Percentiles rank a stretch among this genome's conserved stretches.
These are phyloP conservation scores for Pestalotiopsis sp. DNA, from an alignment of 2,329 filamentous ascomycete species.

Conservation along the genomic window DNA sequence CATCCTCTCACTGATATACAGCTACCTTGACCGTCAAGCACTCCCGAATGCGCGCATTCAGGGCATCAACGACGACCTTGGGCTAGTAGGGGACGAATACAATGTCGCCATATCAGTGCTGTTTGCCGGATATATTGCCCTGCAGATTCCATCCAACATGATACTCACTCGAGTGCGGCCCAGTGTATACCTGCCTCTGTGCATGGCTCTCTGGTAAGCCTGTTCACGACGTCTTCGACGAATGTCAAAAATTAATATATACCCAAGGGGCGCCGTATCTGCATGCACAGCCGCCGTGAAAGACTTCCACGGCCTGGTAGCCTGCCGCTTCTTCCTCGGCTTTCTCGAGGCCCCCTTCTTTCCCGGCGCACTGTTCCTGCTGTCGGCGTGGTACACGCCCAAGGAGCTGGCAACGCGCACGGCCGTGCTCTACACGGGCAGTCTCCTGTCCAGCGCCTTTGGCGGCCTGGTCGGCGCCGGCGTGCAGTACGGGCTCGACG, in stretches of 20 bases:
- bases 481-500: conserved; percentile 60
- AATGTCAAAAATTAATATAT: neutral
- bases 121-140: conserved; percentile 41
- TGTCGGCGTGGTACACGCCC: conserved; percentile 62
- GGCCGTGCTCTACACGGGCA: conserved; percentile 57
- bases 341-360: conserved; percentile 42
- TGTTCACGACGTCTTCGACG: neutral
- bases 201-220: conserved; percentile 39
- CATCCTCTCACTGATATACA: conserved; percentile 17
- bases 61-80: conserved; percentile 41
- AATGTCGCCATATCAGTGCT: conserved; percentile 39
- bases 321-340: conserved; percentile 38
- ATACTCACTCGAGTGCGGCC: conserved; percentile 42
- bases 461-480: conserved; percentile 60
- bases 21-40: conserved; percentile 46
- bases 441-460: conserved; percentile 66
- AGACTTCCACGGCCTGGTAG: conserved; percentile 34
- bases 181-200: conserved; percentile 40
- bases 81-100: conserved; percentile 37
- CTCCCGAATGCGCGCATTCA: conserved; percentile 45
- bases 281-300: conserved; percentile 36
- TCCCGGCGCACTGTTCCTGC: conserved; percentile 41
- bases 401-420: conserved; percentile 62
- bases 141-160: conserved; percentile 42
- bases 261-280: conserved; percentile 16